Base-by-base conservation (phyloP, 2,329 filamentous ascomycete genomes). In the Cladophialophora exuberans region DNA sequence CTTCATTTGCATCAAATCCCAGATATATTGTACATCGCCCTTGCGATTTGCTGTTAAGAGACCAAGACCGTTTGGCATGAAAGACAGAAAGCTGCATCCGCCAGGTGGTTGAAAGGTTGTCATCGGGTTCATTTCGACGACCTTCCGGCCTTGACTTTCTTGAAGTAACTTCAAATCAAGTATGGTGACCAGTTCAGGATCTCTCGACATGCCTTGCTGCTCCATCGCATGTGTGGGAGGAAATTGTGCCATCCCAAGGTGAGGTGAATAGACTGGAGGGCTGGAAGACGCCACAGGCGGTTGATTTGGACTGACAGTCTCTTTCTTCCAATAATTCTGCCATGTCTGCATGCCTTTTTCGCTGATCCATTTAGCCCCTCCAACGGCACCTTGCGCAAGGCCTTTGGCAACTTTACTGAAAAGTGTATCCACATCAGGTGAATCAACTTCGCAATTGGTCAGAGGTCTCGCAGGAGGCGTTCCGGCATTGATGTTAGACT, bases 311-410 rank as follows among this genome's bases (percentile, higher is more conserved):
- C 57, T 56, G 20, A 45, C 22, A 11, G 45, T 25, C 39, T 77
- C 73, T 44, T 73, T 75, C 47, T 75, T 76, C 75, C 76, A 79
- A 61, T 79, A 79, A 54, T 67, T 77, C 54, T 77, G 76, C 76
- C 76, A 79, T 4, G 73, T 75, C 56, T 78, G 75, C 44, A 77
- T 62, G 15, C 76, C 75, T 61, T 78, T 76, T 48, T 76, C 75
- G 39, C 75, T 75, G 65, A 78, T 73, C 75, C 75, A 79, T 58
- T 73, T 72, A 30, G 76, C 76, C 22, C 76, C 74, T 62, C 71
- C 73, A 26, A 78, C 70, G 22, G 78, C 65, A 62, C 78, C 76
- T 60, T 79, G 76, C 4, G 76, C 72, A n/a, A 78, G 74, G 30
- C 76, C 76, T 60, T 76, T 67, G 23, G 76, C 75, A 15, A 78